These are phyloP conservation scores for Geranium brycei DNA, from an alignment of 345 rosid genomes.

Conservation along the genomic window DNA sequence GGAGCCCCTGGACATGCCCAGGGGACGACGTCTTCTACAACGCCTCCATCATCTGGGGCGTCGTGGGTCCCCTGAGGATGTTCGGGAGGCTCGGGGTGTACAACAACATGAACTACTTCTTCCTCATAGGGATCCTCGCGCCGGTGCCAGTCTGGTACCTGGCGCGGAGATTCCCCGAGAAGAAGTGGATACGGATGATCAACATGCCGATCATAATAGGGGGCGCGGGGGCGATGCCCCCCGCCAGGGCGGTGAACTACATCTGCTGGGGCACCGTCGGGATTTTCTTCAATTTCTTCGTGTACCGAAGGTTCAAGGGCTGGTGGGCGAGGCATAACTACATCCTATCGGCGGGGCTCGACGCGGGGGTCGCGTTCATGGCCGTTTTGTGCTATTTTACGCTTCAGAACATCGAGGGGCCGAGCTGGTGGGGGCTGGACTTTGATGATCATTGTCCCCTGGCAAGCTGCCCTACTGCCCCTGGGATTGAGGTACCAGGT, in stretches of 20 bases:
- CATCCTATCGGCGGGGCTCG: conserved; percentile 37
- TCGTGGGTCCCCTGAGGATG: conserved; percentile 37
- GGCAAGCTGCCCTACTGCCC: conserved; percentile 32
- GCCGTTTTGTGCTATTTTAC: conserved; percentile 25
- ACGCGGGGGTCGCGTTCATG: conserved; percentile 47
- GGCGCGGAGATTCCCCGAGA: conserved; percentile 18
- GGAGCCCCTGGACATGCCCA: conserved; percentile 53
- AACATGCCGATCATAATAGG: conserved; percentile 29
- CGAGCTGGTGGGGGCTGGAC: conserved; percentile 45
- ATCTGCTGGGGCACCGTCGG: conserved; percentile 24
- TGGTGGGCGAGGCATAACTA: conserved; percentile 50
- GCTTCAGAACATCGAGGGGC: conserved; percentile 27
- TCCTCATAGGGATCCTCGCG: conserved; percentile 33
- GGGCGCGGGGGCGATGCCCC: conserved; percentile 22
- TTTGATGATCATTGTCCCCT: conserved; percentile 35
- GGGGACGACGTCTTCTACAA: conserved; percentile 34
- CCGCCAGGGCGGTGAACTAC: conserved; percentile 23
- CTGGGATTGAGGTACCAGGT: conserved; percentile 24
- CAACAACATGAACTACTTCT: conserved; percentile 40
- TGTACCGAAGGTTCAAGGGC: conserved; percentile 21
- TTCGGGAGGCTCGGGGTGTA: conserved; percentile 32
- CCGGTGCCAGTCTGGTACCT: conserved; percentile 37
- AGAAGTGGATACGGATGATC: conserved; percentile 30
- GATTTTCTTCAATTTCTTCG: conserved; percentile 22
- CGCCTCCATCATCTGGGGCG: conserved; percentile 52